Conservation (phyloP, 1,284 basidiomycete genomes). For the Cryptococcus sp. region DNA sequence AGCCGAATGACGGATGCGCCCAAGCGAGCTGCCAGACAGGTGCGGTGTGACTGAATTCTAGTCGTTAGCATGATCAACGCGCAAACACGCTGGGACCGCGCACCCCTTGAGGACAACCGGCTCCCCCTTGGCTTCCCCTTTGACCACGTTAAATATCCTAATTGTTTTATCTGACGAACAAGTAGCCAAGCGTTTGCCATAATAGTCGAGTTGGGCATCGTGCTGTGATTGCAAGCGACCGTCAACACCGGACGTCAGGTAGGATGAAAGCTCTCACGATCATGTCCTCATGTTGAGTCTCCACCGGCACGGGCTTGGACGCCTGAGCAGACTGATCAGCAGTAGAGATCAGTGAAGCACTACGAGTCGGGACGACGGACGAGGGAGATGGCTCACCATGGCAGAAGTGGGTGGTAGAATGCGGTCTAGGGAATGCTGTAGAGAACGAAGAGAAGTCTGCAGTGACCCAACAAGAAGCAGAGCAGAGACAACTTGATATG, state of each 20-base stretch:
- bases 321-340: conserved; percentile 31
- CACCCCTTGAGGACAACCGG: conserved; percentile 81
- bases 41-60: conserved; percentile 71
- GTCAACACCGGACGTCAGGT: neutral
- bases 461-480: too few species aligned
- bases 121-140: conserved; percentile 70
- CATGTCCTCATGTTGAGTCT: conserved; percentile 93
- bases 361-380: too few species aligned
- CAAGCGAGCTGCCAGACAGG: conserved; percentile 99
- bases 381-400: too few species aligned
- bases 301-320: conserved; percentile 58
- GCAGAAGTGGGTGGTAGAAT: too few species aligned
- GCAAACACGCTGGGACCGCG: conserved; percentile 35
- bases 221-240: conserved; percentile 61
- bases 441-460: too few species aligned
- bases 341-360: too few species aligned
- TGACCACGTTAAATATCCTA: conserved; percentile 91
- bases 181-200: conserved; percentile 92
- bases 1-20: conserved; percentile 96
- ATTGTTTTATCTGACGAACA: conserved; percentile 96
- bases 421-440: too few species aligned
- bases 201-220: conserved; percentile 97
- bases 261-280: conserved; percentile 65
- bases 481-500: too few species aligned
- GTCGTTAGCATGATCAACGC: neutral